Base-by-base conservation (phyloP, 441 rosid genomes). In the Pelargonium australe region DNA sequence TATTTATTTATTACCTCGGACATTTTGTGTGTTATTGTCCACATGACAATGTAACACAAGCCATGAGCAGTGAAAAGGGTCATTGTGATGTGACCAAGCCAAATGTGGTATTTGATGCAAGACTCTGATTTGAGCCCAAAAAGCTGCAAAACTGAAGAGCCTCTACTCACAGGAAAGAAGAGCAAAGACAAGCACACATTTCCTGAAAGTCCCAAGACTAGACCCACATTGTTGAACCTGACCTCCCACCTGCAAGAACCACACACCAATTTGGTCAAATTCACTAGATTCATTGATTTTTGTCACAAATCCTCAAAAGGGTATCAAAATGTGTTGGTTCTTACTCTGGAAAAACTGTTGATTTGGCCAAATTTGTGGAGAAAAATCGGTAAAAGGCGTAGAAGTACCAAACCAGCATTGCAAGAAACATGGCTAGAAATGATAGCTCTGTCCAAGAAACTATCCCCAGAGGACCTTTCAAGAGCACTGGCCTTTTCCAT, bases 391-490 rank as follows among this genome's bases (percentile, higher is more conserved):
- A 61, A 37, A 83, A 77, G 41, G 55, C 78, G 47, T 73, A 62
- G 37, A 85, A 70, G 49, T 86, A 78, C 95, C 95, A 89, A 53
- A 82, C 63, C 64, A 89, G 78, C 45, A 89, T 84, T 12, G 78
- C 81, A 2, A 85, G 19, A 68, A 89, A 82, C 92, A 86, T 87
- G 23, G 73, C 31, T 25, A 86, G 72, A 66, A 87, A 83, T 55
- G 78, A 60, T 10, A 87, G 25, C 73, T 89, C 95, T 16, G 72
- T 77, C 73, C 75, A 68, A 2, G 90, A 80, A 63, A 87, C 90
- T 20, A 89, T 83, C 70, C 95, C 95, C 1, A 86, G 69, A 5
- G 92, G 92, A 7, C 92, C 95, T 60, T 74, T 85, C 75, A 83
- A 85, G 17, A 85, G 64, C 82, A 82, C 73, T 40, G 90, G 89